Evolutionary conservation across 257 asterid species (phyloP), one percentile per base, ranked within the genome.

Genomic region (Solanum verrucosum): DNA sequence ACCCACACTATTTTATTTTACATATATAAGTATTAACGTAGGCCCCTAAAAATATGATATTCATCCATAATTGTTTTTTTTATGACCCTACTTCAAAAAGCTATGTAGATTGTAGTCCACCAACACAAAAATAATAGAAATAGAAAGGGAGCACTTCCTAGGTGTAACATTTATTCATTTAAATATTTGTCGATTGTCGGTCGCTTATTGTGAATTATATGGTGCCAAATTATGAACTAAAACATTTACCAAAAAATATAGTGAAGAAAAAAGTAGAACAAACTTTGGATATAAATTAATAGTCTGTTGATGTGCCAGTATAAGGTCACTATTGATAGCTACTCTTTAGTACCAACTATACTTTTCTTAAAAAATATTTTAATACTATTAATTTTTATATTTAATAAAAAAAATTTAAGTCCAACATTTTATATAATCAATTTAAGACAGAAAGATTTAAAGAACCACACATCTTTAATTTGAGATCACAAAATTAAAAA

Each of bases 111-210:
- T 37, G 33, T 78, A 79, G 70, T 49, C 86, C 37, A 21, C 44
- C 78, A 56, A 84, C 84, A 21, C 21, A 38, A 49, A 68, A 52
- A 74, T 72, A 79, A 42, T 79, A 82, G 4, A 49, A 82, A 18
- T 82, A 82, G 85, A 42, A 27, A 5, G 23, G 67, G n/a, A 59
- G 11, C 12, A 56, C 65, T 21, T 56, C 65, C 25, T 56, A 56
- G 73, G 52, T 16, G 31, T 67, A 60, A 83, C 38, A 56, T 87
- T 63, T 23, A 63, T 78, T 42, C 56, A 29, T 87, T 75, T 59
- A 42, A 46, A 38, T 15, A n/a, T 52, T 0, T 86, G 90, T 88
- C 89, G 85, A 89, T 75, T 88, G 92, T 90, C 92, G 92, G 92
- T 75, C 88, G 88, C 90, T 88, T 86, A 73, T 70, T 72, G 70